Percentiles rank a stretch among this genome's conserved stretches.
phyloP scores from a whole-genome alignment of 176 grass and related monocot genomes.

The Cenchrus americanus region DNA sequence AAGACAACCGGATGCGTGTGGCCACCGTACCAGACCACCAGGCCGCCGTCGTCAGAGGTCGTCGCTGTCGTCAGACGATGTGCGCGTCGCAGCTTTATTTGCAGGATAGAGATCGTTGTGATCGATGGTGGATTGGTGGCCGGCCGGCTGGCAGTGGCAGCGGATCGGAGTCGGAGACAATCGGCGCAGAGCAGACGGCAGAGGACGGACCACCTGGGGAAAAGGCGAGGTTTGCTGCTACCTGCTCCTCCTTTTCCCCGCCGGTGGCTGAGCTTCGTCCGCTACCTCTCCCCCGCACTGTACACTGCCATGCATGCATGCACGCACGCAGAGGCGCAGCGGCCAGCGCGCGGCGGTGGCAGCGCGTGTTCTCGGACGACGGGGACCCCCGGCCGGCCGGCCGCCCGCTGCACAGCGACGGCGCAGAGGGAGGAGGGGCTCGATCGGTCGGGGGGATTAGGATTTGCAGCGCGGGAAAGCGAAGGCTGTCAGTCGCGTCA shows the following conservation, averaged over 20 bases:
- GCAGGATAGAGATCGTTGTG: background rate
- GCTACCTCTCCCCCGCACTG: background rate
- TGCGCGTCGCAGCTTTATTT: no score
- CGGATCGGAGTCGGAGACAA: background rate
- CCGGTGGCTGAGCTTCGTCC: background rate
- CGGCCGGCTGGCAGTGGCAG: no score
- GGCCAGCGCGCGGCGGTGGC: no score
- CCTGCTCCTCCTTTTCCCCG: slow-evolving; percentile 3
- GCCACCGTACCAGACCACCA: background rate
- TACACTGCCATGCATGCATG: background rate
- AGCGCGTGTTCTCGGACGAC: no score
- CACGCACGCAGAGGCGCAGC: background rate
- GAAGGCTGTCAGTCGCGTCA: background rate
- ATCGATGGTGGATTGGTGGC: no score
- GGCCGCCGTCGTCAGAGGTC: background rate
- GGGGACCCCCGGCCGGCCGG: background rate
- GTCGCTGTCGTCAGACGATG: background rate
- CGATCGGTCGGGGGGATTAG: slow-evolving; percentile 22
- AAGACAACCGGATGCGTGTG: slow-evolving; percentile 20
- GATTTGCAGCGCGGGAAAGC: slow-evolving; percentile 1
- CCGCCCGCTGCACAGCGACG: background rate
- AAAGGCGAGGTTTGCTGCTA: slow-evolving; percentile 44
- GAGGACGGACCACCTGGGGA: slow-evolving; percentile 46
- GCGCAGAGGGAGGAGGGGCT: background rate
- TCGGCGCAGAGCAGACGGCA: background rate